phyloP scores from a whole-genome alignment of 441 rosid genomes.

The Dalechampia spathulata region DNA sequence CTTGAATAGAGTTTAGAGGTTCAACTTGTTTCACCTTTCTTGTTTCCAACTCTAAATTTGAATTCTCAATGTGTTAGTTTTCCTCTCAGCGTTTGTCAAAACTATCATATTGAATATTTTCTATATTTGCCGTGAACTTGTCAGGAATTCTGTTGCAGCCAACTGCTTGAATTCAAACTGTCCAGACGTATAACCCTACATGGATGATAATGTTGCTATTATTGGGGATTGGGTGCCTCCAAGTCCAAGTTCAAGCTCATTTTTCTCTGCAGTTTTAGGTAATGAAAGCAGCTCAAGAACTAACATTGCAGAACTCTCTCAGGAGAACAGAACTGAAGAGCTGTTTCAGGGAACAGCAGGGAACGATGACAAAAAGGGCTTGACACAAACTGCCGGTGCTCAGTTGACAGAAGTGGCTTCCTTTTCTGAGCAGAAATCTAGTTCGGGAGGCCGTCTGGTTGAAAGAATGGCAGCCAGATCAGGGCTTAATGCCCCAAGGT shows the following conservation, averaged over 20 bases:
- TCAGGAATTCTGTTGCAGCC: constrained; percentile 27
- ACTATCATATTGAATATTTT: constrained; percentile 15
- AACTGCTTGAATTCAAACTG: constrained; percentile 17
- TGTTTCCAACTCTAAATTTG: too few species aligned
- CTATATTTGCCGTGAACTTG: constrained; percentile 15
- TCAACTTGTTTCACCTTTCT: too few species aligned
- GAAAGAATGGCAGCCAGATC: constrained; percentile 65
- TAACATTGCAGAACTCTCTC: constrained; percentile 28
- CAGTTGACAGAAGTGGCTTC: constrained; percentile 26
- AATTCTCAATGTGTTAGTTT: too few species aligned
- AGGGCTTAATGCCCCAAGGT: constrained; percentile 49
- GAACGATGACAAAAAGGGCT: constrained; percentile 23
- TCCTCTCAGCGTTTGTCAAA: too few species aligned
- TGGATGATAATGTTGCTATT: constrained; percentile 64
- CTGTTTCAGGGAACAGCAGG: constrained; percentile 32
- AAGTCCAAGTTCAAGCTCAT: constrained; percentile 54
- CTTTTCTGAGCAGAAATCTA: constrained; percentile 33
- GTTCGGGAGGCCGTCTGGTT: constrained; percentile 43
- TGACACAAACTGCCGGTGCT: constrained; percentile 15
- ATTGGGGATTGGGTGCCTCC: constrained; percentile 83
- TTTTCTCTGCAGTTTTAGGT: constrained; percentile 43
- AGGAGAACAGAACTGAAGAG: constrained; percentile 30
- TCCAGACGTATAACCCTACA: constrained; percentile 19
- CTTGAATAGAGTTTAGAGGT: background rate
- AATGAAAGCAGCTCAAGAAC: constrained; percentile 42